Percentiles rank a stretch among this genome's conserved stretches.
Conservation (phyloP, 768 basidiomycete species). For the Mycena kentingensis region DNA sequence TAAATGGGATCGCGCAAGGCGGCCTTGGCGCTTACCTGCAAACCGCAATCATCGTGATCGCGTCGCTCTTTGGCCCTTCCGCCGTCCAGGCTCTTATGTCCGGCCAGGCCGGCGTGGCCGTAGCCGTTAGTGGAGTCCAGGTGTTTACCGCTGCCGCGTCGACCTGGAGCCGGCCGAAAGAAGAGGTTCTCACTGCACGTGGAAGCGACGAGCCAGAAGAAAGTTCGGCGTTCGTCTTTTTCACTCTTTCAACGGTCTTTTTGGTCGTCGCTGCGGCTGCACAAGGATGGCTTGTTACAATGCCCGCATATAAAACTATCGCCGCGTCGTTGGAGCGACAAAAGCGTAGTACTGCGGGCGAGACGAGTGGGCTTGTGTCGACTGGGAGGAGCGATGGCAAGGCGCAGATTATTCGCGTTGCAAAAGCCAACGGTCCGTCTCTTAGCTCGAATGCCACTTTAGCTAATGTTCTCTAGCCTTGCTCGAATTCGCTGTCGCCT, state of each 20-base stretch:
- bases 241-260: constrained; percentile 68
- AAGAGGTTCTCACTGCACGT: constrained; percentile 27
- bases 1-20: constrained; percentile 61
- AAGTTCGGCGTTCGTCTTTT: constrained; percentile 73
- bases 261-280: constrained; percentile 55
- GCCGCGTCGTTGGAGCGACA: constrained; percentile 49
- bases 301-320: constrained; percentile 60
- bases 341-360: constrained; percentile 29
- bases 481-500: constrained; percentile 74
- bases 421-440: constrained; percentile 54
- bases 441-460: neutral
- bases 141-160: constrained; percentile 64
- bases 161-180: constrained; percentile 45
- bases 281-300: constrained; percentile 57
- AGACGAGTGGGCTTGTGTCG: constrained; percentile 42
- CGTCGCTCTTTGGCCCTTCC: constrained; percentile 73
- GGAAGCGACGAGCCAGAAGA: constrained; percentile 57
- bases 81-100: constrained; percentile 78
- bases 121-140: constrained; percentile 78
- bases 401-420: constrained; percentile 50
- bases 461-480: constrained; percentile 26
- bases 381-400: constrained; percentile 31
- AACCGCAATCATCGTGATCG: constrained; percentile 76
- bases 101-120: constrained; percentile 84
- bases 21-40: constrained; percentile 73